Evolutionary conservation across 2,329 filamentous ascomycete species (phyloP).

Genomic region (Colletotrichum sansevieriae): DNA sequence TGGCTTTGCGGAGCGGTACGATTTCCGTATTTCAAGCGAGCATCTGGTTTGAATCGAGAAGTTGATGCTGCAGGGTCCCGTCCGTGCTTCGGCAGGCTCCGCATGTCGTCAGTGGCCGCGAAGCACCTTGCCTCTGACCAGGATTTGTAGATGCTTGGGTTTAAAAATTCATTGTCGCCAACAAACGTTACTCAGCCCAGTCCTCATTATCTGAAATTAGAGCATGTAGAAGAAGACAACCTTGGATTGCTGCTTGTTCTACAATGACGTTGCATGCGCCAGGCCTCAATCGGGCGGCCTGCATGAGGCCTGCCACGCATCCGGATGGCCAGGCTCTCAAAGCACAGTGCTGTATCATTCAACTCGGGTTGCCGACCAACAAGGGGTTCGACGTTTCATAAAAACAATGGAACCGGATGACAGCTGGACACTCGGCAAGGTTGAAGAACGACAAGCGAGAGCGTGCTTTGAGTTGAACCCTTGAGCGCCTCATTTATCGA

Average conservation of each 20-base stretch:
- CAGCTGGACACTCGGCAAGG: neutral
- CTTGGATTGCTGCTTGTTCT: too few relatives aligned
- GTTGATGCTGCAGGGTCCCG: neutral
- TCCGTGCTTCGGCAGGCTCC: neutral
- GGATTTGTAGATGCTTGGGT: neutral
- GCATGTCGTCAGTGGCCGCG: neutral
- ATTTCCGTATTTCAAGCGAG: neutral
- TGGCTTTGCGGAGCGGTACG: too few relatives aligned
- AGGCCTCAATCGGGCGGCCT: neutral
- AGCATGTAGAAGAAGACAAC: too few relatives aligned
- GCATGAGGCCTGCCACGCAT: neutral
- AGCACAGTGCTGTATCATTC: conserved; percentile 4
- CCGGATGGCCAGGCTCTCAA: neutral
- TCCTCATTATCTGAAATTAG: neutral
- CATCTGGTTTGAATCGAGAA: neutral
- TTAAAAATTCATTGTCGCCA: too few relatives aligned
- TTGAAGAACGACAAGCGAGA: conserved; percentile 11
- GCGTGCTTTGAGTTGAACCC: conserved; percentile 1
- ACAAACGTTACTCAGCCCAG: neutral
- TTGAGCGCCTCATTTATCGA: conserved; percentile 8
- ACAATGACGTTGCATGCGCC: too few relatives aligned
- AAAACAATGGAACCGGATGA: neutral
- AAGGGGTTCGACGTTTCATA: neutral
- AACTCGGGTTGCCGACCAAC: neutral
- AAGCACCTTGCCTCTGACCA: too few relatives aligned